Conservation (phyloP, 352 stramenopile species). For the Phytophthora meadii region DNA sequence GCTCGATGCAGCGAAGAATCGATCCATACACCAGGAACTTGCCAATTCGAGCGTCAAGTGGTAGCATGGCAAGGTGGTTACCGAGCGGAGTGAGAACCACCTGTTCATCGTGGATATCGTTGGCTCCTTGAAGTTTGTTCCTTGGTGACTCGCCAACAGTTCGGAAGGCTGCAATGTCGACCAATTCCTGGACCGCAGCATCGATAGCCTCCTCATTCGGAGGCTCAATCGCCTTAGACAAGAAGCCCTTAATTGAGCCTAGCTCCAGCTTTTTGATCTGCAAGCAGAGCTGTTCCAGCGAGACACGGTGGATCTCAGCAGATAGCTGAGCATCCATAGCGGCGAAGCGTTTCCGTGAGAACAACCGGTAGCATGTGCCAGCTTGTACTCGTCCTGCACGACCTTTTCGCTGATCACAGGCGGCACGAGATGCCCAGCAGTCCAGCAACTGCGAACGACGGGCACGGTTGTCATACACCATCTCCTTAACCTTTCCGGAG, state of each 20-base stretch:
- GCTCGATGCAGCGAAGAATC: constrained; percentile 85
- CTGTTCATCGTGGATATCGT: constrained; percentile 48
- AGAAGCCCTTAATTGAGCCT: constrained; percentile 74
- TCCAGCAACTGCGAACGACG: constrained; percentile 82
- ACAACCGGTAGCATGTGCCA: constrained; percentile 82
- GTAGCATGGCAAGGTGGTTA: constrained; percentile 81
- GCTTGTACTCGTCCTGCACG: constrained; percentile 84
- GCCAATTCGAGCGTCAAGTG: constrained; percentile 85
- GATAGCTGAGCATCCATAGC: constrained; percentile 75
- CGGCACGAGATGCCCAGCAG: constrained; percentile 81
- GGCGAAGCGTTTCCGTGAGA: constrained; percentile 66
- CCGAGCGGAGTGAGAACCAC: constrained; percentile 94
- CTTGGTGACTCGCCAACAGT: constrained; percentile 28
- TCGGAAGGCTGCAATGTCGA: constrained; percentile 90
- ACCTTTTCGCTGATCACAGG: constrained; percentile 85
- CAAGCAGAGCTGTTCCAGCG: constrained; percentile 85
- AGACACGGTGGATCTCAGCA: constrained; percentile 91
- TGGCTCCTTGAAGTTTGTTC: constrained; percentile 13
- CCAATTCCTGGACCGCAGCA: constrained; percentile 91
- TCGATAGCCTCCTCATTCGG: constrained; percentile 91
- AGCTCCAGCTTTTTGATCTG: constrained; percentile 89
- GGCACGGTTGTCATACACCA: constrained; percentile 83
- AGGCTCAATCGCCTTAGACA: constrained; percentile 91
- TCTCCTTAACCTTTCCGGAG: constrained; percentile 89
- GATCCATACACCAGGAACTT: constrained; percentile 91